A percentile compares a stretch with the other conserved stretches of the same genome.
Conservation (phyloP, 1,284 basidiomycete genomes). For the Sporisorium exsertum region DNA sequence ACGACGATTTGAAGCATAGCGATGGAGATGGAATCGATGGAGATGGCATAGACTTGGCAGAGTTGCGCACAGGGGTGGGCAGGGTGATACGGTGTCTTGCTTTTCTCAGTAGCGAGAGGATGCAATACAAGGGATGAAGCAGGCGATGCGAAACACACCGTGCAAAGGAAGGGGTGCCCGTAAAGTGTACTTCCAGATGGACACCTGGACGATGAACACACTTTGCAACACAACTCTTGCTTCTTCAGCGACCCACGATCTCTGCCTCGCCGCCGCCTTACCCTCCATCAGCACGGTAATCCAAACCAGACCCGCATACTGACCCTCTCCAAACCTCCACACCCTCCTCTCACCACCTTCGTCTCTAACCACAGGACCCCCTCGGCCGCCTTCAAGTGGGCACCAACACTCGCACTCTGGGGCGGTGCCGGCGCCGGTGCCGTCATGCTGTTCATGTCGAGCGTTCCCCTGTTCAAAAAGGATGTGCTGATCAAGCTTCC, state of each 20-base stretch:
- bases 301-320: neutral
- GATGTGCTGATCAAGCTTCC: constrained; percentile 63
- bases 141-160: too few relatives aligned
- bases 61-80: too few relatives aligned
- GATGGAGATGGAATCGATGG: too few relatives aligned
- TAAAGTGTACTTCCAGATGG: too few relatives aligned
- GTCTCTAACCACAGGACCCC: constrained; percentile 25
- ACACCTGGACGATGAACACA: neutral
- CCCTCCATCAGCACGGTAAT: neutral
- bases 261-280: neutral
- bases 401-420: constrained; percentile 60
- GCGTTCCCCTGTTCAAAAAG: constrained; percentile 62
- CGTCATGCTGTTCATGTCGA: constrained; percentile 60
- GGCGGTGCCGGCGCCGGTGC: constrained; percentile 59
- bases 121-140: neutral
- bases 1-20: neutral
- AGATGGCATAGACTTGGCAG: too few relatives aligned
- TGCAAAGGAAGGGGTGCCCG: too few relatives aligned
- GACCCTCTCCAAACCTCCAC: neutral
- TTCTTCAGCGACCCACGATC: neutral
- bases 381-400: constrained; percentile 54
- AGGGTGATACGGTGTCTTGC: too few relatives aligned
- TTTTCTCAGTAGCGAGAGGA: too few relatives aligned
- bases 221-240: neutral
- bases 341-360: neutral